Percentiles rank a stretch among this genome's conserved stretches.
Conservation (phyloP, 2,329 filamentous ascomycete genomes). For the Xylariaceae sp. region DNA sequence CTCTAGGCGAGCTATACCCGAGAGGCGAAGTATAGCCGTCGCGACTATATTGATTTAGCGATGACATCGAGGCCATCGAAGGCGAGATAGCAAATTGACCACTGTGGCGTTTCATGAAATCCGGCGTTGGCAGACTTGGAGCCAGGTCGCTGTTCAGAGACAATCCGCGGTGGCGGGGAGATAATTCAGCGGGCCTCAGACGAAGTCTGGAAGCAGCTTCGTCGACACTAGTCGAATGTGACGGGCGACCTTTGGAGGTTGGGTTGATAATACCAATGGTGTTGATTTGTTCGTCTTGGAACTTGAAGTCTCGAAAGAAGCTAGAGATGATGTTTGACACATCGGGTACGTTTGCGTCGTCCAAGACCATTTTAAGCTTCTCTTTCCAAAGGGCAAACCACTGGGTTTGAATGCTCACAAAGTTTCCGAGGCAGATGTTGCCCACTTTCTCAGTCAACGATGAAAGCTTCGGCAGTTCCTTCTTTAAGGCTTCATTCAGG, state of each 20-base stretch:
- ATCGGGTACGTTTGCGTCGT: slow-evolving; percentile 64
- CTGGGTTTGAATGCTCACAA: slow-evolving; percentile 76
- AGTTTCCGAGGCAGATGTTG: slow-evolving; percentile 76
- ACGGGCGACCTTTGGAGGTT: slow-evolving; percentile 57
- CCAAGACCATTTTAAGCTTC: slow-evolving; percentile 74
- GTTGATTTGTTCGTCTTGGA: slow-evolving; percentile 69
- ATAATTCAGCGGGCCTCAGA: slow-evolving; percentile 47
- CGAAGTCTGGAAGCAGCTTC: slow-evolving; percentile 49
- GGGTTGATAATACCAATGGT: slow-evolving; percentile 78
- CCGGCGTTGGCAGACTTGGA: slow-evolving; percentile 62
- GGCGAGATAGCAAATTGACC: slow-evolving; percentile 64
- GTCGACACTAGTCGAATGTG: slow-evolving; percentile 56
- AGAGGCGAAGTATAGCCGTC: slow-evolving; percentile 56
- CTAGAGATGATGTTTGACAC: slow-evolving; percentile 70
- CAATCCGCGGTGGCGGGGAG: slow-evolving; percentile 54
- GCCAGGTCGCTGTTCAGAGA: slow-evolving; percentile 63
- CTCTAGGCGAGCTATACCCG: slow-evolving; percentile 47
- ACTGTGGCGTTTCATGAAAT: slow-evolving; percentile 64
- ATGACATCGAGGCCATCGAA: slow-evolving; percentile 43
- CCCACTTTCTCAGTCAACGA: slow-evolving; percentile 77
- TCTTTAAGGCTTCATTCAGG: slow-evolving; percentile 88
- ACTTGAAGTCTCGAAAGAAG: slow-evolving; percentile 76
- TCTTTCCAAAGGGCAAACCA: slow-evolving; percentile 85
- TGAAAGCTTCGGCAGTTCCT: slow-evolving; percentile 85
- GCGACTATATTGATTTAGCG: slow-evolving; percentile 54